Percentiles rank a stretch among this genome's conserved stretches.
Conservation (phyloP, 2,329 filamentous ascomycete species). For the Xenosphaeropsis pyriputrescens region DNA sequence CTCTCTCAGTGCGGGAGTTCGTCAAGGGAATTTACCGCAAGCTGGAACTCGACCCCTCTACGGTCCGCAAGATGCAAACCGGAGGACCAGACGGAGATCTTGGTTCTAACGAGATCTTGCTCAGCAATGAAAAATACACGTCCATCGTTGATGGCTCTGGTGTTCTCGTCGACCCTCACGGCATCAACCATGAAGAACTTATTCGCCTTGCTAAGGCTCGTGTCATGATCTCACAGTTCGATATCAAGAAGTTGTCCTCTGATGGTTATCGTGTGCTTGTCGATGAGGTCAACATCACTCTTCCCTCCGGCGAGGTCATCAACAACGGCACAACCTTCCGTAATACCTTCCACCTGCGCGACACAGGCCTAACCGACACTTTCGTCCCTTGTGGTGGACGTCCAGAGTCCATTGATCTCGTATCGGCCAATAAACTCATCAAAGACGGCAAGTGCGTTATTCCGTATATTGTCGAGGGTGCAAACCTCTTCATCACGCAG, state of each 20-base stretch:
- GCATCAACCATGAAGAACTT: constrained; percentile 73
- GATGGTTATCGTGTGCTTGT: constrained; percentile 85
- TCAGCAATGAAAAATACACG: constrained; percentile 91
- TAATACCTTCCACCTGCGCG: constrained; percentile 89
- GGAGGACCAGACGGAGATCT: constrained; percentile 94
- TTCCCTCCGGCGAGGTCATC: constrained; percentile 76
- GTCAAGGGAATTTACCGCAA: constrained; percentile 96
- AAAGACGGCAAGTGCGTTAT: constrained; percentile 75
- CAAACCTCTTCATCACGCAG: constrained; percentile 97
- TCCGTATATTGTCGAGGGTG: constrained; percentile 93
- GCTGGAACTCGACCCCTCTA: constrained; percentile 72
- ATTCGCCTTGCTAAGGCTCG: constrained; percentile 72
- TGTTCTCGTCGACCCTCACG: constrained; percentile 85
- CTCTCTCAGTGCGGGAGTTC: constrained; percentile 88
- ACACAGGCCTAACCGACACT: constrained; percentile 61
- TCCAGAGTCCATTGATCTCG: constrained; percentile 90
- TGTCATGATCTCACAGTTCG: constrained; percentile 80
- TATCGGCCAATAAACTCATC: constrained; percentile 77
- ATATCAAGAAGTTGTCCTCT: constrained; percentile 69
- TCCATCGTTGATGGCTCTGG: constrained; percentile 93
- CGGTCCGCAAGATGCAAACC: constrained; percentile 88
- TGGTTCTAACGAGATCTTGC: constrained; percentile 93
- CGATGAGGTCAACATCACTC: constrained; percentile 77
- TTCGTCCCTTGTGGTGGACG: constrained; percentile 96
- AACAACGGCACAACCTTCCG: constrained; percentile 91